Evolutionary conservation across 2,329 filamentous ascomycete species (phyloP), one percentile per base, ranked within the genome.

Genomic region (Claviceps capensis): DNA sequence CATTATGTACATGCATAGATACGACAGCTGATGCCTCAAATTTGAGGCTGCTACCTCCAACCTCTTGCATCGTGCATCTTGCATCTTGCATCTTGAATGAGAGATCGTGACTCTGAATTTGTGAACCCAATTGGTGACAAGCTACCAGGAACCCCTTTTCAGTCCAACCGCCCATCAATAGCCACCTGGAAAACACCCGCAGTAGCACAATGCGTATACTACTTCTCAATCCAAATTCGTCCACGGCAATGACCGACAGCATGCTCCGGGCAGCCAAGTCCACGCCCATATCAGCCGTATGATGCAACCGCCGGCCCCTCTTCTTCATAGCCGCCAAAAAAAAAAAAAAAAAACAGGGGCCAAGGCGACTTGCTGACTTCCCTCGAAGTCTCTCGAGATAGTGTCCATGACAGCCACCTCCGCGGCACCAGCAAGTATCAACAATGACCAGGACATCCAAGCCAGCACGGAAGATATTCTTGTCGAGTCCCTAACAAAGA

Each of bases 191-290:
- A 30, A 4, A 34, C 30, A 34, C 30, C 4, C 3, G 1, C 30
- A 34, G 3, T 5, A 17, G 4, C 7, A 48, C 19, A 34, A 54
- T 53, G 56, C 55, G 49, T 49, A 80, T 90, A 56, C 74, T 91
- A 42, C 72, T 91, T 55, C 75, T 91, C 60, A 91, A 93, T 62
- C 86, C 87, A 37, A 93, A 93, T 68, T 88, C 85, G 2, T 88
- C 83, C 1, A 60, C 69, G 52, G 70, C 74, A 52, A 91, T 91
- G 86, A 91, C 86, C 11, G 70, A 79, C 6, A 79, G 77, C 26
- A 73, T 90, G 59, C 73, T 53, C 22, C 26, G 49, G n/a, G 56
- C 56, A 5, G 58, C 58, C 50, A 54, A 44, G 38, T 54, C 47
- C n/a, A 55, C 52, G 8, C 51, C 53, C 8, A 17, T 74, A 3